Evolutionary conservation across 805 yeast species (phyloP).

Genomic region (Brettanomyces sp.): DNA sequence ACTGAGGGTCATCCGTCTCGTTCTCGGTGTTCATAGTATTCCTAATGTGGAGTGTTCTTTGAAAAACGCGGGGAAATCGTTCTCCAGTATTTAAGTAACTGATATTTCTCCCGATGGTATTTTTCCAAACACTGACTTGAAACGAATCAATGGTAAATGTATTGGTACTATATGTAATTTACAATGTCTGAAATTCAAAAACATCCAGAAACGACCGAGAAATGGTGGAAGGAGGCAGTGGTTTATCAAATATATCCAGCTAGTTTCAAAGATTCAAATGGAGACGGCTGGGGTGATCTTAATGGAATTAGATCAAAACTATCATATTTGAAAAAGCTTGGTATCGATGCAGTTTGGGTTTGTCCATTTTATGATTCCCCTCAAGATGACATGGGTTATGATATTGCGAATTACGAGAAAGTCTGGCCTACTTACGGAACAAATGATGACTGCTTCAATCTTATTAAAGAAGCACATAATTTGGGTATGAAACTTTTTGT

Average conservation of each 20-base stretch:
- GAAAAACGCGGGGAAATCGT: no score
- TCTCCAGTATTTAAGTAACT: no score
- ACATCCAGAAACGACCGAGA: background rate
- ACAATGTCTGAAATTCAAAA: no score
- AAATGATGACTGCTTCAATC: constrained; percentile 39
- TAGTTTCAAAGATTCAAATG: constrained; percentile 47
- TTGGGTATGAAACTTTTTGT: constrained; percentile 43
- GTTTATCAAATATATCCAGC: constrained; percentile 59
- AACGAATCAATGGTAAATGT: no score
- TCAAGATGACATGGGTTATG: constrained; percentile 56
- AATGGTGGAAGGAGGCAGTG: constrained; percentile 50
- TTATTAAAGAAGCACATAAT: constrained; percentile 37
- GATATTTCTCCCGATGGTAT: no score
- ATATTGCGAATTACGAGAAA: constrained; percentile 43
- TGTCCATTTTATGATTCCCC: constrained; percentile 53
- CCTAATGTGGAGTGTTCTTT: no score
- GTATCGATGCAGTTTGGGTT: constrained; percentile 36
- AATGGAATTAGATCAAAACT: constrained; percentile 39
- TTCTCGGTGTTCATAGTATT: no score
- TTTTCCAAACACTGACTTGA: no score
- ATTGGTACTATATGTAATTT: no score
- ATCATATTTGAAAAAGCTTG: background rate
- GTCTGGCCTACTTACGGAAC: constrained; percentile 47
- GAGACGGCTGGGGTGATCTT: constrained; percentile 51
- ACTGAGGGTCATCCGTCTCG: no score